Percentiles rank a stretch among this genome's conserved stretches.
Conservation (phyloP, 106 monocot genomes). For the Hemerocallis citrina region DNA sequence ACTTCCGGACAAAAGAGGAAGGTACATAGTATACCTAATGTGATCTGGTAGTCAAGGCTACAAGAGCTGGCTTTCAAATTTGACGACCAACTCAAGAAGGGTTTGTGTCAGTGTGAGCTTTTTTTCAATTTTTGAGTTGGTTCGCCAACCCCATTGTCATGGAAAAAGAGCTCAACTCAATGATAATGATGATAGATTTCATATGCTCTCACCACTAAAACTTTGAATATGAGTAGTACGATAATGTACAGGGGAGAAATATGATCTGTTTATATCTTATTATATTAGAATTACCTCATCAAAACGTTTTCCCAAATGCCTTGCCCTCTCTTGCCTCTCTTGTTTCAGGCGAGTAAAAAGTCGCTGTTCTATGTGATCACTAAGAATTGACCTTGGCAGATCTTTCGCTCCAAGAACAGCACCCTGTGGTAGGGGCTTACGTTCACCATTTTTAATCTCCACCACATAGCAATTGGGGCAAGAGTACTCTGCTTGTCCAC, state of each 20-base stretch:
- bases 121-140: not conserved
- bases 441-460: conserved; percentile 86
- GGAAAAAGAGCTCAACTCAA: not conserved
- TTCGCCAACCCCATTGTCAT: not conserved
- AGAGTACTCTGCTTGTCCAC: conserved; percentile 92
- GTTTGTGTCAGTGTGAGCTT: too few relatives aligned
- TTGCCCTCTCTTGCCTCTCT: conserved; percentile 82
- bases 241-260: not conserved
- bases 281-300: conserved; percentile 61
- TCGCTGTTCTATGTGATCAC: conserved; percentile 86
- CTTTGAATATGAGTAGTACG: not conserved
- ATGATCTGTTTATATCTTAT: not conserved
- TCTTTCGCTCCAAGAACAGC: conserved; percentile 99
- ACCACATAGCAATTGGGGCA: conserved; percentile 91
- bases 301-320: conserved; percentile 52
- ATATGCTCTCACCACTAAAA: not conserved
- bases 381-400: conserved; percentile 78
- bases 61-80: too few relatives aligned
- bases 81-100: too few relatives aligned
- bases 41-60: too few relatives aligned
- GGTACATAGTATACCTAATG: not conserved
- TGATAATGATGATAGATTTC: too few relatives aligned
- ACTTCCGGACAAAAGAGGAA: not conserved
- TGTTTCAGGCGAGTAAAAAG: conserved; percentile 64
- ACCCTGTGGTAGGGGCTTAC: conserved; percentile 84